A percentile compares a stretch with the other conserved stretches of the same genome.
These are phyloP conservation scores for Hericium erinaceus DNA, from an alignment of 768 basidiomycete genomes.

Conservation along the genomic window DNA sequence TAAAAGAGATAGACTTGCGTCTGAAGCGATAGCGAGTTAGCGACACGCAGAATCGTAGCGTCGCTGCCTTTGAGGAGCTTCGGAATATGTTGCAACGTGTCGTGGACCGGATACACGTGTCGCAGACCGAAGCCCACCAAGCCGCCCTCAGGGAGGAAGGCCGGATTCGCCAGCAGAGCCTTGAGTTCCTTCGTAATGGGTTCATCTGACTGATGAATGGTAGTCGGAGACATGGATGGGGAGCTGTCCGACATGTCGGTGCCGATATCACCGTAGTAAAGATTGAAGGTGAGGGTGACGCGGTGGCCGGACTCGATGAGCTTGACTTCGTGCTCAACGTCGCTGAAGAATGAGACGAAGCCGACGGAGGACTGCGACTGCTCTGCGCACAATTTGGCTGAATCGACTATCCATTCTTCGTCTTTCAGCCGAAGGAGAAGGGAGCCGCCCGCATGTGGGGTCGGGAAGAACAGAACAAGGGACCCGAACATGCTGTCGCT, in stretches of 20 bases:
- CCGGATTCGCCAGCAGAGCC: no score
- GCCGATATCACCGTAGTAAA: constrained; percentile 1
- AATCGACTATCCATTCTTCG: constrained; percentile 5
- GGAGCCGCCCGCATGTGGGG: constrained; percentile 15
- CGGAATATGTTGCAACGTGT: background rate
- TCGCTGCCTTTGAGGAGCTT: constrained; percentile 14
- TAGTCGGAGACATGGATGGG: no score
- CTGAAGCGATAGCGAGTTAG: constrained; percentile 12
- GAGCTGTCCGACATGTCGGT: no score
- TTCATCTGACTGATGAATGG: no score
- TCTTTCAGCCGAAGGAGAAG: constrained; percentile 32
- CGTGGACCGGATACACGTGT: constrained; percentile 24
- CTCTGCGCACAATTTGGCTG: background rate
- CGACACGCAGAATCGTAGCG: constrained; percentile 16
- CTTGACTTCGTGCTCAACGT: constrained; percentile 33
- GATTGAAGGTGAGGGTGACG: constrained; percentile 18
- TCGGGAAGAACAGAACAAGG: constrained; percentile 13
- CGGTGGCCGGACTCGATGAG: constrained; percentile 28
- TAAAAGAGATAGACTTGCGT: background rate
- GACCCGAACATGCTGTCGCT: constrained; percentile 27
- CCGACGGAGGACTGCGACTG: constrained; percentile 1
- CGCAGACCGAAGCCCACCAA: constrained; percentile 21
- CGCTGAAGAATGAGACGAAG: constrained; percentile 27
- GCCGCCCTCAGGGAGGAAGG: no score
- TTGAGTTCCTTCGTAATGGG: no score